phyloP scores from a whole-genome alignment of 257 asterid species.

The Coffea canephora region DNA sequence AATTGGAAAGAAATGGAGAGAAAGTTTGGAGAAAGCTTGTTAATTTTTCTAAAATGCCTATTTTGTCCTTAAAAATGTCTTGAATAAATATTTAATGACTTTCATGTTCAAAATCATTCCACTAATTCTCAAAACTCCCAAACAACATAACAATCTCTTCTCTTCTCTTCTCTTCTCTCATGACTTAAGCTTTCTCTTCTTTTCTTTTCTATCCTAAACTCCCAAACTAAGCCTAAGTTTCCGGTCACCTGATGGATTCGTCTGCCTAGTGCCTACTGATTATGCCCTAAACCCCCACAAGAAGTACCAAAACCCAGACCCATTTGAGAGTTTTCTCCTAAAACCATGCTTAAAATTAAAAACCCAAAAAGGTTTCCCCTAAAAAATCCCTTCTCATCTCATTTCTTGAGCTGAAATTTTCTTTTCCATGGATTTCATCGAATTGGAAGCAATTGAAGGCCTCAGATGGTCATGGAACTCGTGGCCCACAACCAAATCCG shows the following conservation, averaged over 20 bases:
- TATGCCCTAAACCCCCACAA: not conserved
- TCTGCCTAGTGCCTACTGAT: not conserved
- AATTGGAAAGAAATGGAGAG: no score
- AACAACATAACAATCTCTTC: no score
- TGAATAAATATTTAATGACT: no score
- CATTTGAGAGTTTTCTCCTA: not conserved
- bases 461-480: slow-evolving; percentile 98
- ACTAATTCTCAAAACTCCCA: no score
- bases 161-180: no score
- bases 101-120: no score
- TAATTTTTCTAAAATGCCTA: no score
- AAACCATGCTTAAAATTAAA: no score
- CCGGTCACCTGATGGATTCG: slow-evolving; percentile 8
- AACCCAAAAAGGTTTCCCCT: not conserved
- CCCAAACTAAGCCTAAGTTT: not conserved
- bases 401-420: not conserved
- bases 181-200: no score
- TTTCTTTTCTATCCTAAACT: no score
- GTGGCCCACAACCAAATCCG: slow-evolving; percentile 79
- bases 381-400: not conserved
- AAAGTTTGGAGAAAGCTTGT: no score
- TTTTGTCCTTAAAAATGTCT: no score
- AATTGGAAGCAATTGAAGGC: slow-evolving; percentile 93
- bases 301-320: not conserved
- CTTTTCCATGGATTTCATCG: slow-evolving; percentile 73